Base-by-base conservation (phyloP, 768 basidiomycete genomes). In the Tylopilus vinaceipallidus region DNA sequence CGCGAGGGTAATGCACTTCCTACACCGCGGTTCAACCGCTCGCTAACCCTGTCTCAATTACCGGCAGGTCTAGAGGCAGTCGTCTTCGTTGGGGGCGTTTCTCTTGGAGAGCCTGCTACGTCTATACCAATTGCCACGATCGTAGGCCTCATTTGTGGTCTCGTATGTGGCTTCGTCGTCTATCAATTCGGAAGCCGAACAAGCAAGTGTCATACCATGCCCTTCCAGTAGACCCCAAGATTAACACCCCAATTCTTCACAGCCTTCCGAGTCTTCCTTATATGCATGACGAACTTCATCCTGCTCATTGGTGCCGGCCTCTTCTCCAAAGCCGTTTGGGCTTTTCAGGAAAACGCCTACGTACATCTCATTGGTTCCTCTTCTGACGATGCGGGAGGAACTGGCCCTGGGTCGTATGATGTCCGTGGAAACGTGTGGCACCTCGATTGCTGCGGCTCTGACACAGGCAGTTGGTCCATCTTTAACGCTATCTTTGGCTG, bases 281-380 rank as follows among this genome's bases (percentile, higher is more conserved):
- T 98, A 59, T 75, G 83, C 44, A 98, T 97, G 77, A 95, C 95
- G 44, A 91, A 91, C 74, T 71, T 98, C 55, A 74, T 98, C 40
- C 79, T 98, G 56, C 83, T 98, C 60, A 91, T 99, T 68, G 95
- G 95, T 23, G 86, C 95, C 0, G 95, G 95, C 14, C 79, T 99
- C 23, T 93, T 95, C 73, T 87, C 85, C 57, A 88, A 82, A 68
- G 77, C 85, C 4, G 75, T 91, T 19, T 82, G 84, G 58, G 71
- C 78, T 29, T 92, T 92, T 73, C 71, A 98, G 65, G 68, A 72
- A 58, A 73, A 94, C 60, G 71, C 71, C 9, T 95, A 82, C 73
- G 80, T 83, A 56, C 57, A 62, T 0, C 68, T 89, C 12, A 82
- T 95, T 20, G 93, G 95, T 9, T 73, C 72, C 0, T 82, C 90